Evolutionary conservation across 257 asterid genomes (phyloP).

Genomic region (Rubia yunnanensis): DNA sequence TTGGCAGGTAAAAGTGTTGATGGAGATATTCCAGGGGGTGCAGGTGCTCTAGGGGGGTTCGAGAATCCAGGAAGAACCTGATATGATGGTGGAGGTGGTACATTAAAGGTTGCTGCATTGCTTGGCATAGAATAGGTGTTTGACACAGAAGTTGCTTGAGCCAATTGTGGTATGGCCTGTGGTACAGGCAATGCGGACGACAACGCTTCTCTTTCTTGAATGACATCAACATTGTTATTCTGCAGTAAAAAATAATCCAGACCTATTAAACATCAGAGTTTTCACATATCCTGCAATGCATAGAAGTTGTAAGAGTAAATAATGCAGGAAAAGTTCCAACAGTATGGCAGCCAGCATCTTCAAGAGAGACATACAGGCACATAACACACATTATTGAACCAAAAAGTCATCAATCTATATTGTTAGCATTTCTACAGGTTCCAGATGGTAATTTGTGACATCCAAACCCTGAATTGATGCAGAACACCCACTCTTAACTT

Average conservation of each 20-base stretch:
- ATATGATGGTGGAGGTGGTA: slow-evolving; percentile 47
- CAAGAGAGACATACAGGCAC: not conserved
- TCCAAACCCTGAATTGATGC: not conserved
- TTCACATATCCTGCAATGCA: not conserved
- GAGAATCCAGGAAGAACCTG: slow-evolving; percentile 47
- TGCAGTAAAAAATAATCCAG: slow-evolving; percentile 25
- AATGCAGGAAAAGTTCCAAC: not conserved
- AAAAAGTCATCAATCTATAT: not conserved
- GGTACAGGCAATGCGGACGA: slow-evolving; percentile 35
- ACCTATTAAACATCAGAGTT: not conserved
- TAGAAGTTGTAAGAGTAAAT: not conserved
- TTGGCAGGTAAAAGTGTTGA: slow-evolving; percentile 38
- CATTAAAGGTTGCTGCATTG: slow-evolving; percentile 30
- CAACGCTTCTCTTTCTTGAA: slow-evolving; percentile 34
- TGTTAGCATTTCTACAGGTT: not conserved
- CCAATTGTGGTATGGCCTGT: slow-evolving; percentile 41
- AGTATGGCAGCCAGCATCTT: not conserved
- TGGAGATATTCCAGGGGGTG: slow-evolving; percentile 55
- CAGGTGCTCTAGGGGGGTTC: slow-evolving; percentile 41
- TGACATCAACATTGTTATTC: slow-evolving; percentile 40
- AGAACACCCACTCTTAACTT: not conserved
- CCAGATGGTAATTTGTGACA: too few relatives aligned
- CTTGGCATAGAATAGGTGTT: slow-evolving; percentile 33
- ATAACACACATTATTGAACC: not conserved
- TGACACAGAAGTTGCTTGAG: slow-evolving; percentile 34